These are phyloP conservation scores for Musa balbisiana DNA, from an alignment of 202 grass and related monocot genomes.

Conservation along the genomic window DNA sequence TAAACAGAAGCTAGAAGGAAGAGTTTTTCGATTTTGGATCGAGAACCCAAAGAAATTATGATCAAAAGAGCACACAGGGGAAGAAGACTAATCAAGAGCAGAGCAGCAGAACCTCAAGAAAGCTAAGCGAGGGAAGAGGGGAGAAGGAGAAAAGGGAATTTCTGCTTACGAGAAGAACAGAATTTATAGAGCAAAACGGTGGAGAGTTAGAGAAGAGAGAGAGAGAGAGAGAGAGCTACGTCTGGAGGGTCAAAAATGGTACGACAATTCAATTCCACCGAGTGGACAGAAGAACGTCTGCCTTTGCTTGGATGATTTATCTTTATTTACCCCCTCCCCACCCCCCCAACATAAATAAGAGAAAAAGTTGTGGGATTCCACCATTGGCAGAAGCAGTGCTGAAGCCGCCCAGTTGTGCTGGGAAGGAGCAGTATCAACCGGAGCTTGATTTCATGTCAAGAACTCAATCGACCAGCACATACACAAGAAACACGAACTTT, in stretches of 20 bases:
- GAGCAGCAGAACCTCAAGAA: not conserved
- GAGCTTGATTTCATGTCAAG: not conserved
- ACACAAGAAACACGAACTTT: not conserved
- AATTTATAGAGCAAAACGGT: conserved; percentile 22
- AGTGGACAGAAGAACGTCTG: not conserved
- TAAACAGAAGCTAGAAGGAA: not conserved
- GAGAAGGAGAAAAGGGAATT: conserved; percentile 2
- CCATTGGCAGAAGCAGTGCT: not conserved
- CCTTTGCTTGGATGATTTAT: not conserved
- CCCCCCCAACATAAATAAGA: no score
- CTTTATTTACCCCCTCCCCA: no score
- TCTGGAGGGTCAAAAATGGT: not conserved
- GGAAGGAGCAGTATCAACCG: not conserved
- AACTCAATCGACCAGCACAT: not conserved
- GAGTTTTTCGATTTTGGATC: not conserved
- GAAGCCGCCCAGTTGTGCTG: not conserved
- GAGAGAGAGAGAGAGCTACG: no score
- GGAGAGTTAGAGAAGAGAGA: no score
- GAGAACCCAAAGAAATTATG: not conserved
- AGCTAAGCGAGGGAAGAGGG: not conserved
- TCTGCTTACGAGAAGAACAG: not conserved
- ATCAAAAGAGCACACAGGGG: not conserved
- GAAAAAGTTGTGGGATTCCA: not conserved
- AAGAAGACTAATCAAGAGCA: not conserved
- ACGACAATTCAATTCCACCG: not conserved